Evolutionary conservation across 2,329 filamentous ascomycete genomes (phyloP), one percentile per base, ranked within the genome.

Genomic region (Cercospora beticola): DNA sequence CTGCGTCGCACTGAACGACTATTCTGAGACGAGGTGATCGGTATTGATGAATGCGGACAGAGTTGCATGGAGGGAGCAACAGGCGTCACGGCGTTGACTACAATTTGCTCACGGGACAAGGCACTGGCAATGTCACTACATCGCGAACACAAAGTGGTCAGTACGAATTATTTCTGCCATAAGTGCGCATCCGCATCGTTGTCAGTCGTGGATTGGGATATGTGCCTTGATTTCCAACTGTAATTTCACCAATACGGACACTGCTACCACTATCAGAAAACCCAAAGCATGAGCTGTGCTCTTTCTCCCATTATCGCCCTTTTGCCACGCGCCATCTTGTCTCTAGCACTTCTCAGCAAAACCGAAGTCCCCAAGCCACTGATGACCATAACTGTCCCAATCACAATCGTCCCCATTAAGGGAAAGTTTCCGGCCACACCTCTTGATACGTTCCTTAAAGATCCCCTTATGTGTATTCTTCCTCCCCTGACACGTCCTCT

Each of bases 1-100:
- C 0, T 97, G 94, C 77, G 94, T 97, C 43, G 94, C 94, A 14
- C 83, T 97, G 72, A 97, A 97, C 79, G 94, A 97, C 62, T 81
- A 81, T 65, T 80, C 78, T 9, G 79, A 73, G 58, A 71, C 67
- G 23, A 62, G 72, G n/a, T 73, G 66, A 73, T 62, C 49, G 46
- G 62, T 36, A 36, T 36, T 36, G 31, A 36, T 36, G 31, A 4
- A 36, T 36, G 31, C 31, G 31, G 31, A 14, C 31, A 14, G 31
- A 36, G 31, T 36, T 36, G 12, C 5, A 36, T 36, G 31, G 31
- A 36, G 31, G 31, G 31, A 36, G 31, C 31, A 36, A 12, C 31
- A 36, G 46, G 46, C 46, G 46, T 9, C 46, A 52, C 18, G 46
- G 46, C 46, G 46, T 52, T 33, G 9, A 8, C 14, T 31, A 28